phyloP scores from a whole-genome alignment of 352 stramenopile genomes.

The Globisporangium irregulare region DNA sequence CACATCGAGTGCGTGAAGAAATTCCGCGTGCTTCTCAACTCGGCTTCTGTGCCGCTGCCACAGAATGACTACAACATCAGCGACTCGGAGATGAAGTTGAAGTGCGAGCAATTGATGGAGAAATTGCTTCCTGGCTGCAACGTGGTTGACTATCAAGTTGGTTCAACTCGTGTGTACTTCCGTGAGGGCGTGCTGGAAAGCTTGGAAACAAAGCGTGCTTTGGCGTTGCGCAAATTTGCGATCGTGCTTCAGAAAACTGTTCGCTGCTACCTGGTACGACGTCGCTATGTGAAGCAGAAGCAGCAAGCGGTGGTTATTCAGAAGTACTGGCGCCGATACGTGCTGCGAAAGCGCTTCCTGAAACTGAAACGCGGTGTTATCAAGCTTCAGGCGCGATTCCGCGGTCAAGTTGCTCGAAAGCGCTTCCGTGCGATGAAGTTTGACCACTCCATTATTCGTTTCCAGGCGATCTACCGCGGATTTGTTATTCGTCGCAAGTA shows the following conservation, averaged over 20 bases:
- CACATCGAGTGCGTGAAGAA: constrained; percentile 82
- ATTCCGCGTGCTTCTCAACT: constrained; percentile 53
- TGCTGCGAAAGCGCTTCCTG: constrained; percentile 54
- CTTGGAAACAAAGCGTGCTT: constrained; percentile 69
- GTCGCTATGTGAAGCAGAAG: constrained; percentile 48
- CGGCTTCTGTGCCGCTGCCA: constrained; percentile 22
- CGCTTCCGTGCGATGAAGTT: constrained; percentile 70
- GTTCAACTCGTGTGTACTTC: constrained; percentile 83
- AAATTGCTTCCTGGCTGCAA: constrained; percentile 67
- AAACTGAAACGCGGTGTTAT: constrained; percentile 48
- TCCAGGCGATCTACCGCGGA: constrained; percentile 69
- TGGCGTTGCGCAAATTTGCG: constrained; percentile 69
- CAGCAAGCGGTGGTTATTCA: constrained; percentile 54
- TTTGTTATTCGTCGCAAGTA: constrained; percentile 54
- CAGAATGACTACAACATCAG: constrained; percentile 27
- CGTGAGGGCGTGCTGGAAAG: constrained; percentile 79
- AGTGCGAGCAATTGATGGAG: constrained; percentile 70
- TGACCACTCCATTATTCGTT: constrained; percentile 70
- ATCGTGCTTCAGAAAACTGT: constrained; percentile 76
- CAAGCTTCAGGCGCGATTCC: constrained; percentile 57
- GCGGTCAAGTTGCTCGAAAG: constrained; percentile 55
- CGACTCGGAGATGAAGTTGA: constrained; percentile 48
- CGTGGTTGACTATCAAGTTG: constrained; percentile 85
- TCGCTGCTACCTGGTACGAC: constrained; percentile 57
- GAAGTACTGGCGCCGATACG: constrained; percentile 73